phyloP scores from a whole-genome alignment of 306 rosid genomes.

The Cucumis hystrix region DNA sequence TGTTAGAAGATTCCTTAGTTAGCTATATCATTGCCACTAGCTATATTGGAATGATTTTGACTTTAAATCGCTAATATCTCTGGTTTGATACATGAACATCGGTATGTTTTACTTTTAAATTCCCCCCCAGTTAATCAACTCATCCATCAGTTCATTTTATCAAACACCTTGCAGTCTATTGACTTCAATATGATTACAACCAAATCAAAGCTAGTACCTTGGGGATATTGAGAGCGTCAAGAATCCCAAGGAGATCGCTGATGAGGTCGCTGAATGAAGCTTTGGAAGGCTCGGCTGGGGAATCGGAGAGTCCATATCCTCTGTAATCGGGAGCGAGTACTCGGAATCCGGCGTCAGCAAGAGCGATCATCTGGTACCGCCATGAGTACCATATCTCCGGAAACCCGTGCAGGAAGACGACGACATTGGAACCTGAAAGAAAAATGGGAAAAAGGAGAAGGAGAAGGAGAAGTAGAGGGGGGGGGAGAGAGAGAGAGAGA shows the following conservation, averaged over 20 bases:
- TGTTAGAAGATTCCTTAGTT: neutral
- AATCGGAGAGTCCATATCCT: slow-evolving; percentile 70
- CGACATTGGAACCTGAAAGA: slow-evolving; percentile 44
- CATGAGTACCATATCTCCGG: slow-evolving; percentile 93
- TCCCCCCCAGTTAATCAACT: neutral
- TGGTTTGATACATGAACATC: neutral
- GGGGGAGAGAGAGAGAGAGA: too few relatives aligned
- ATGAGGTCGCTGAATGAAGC: slow-evolving; percentile 21
- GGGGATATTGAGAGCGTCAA: slow-evolving; percentile 30
- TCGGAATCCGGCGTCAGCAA: slow-evolving; percentile 49
- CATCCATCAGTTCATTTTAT: neutral
- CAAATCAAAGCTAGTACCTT: slow-evolving; percentile 24
- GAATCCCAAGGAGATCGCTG: slow-evolving; percentile 41
- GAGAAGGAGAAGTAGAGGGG: too few relatives aligned
- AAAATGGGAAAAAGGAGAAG: neutral
- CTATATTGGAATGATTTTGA: neutral
- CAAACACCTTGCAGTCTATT: neutral
- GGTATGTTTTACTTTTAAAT: neutral
- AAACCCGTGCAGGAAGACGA: slow-evolving; percentile 64
- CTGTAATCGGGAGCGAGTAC: slow-evolving; percentile 59
- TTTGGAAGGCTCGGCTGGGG: slow-evolving; percentile 30
- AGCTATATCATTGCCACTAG: neutral
- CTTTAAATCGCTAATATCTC: neutral
- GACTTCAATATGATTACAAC: too few relatives aligned
- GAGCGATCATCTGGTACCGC: slow-evolving; percentile 75